Evolutionary conservation across 208 protist genomes (phyloP).

Genomic region (Porcisia hertigi): DNA sequence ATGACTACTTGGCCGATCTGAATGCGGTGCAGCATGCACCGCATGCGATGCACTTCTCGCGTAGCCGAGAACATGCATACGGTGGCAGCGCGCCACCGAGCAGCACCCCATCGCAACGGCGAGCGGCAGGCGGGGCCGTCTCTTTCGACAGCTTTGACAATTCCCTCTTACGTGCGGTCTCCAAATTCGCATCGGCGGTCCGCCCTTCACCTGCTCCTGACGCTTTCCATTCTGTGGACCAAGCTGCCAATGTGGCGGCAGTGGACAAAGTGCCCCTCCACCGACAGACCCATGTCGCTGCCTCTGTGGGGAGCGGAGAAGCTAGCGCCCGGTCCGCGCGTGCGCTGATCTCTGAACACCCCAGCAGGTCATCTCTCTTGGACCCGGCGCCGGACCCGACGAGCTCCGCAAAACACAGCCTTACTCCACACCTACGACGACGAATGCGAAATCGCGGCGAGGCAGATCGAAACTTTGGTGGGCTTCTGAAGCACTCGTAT

Average conservation of each 20-base stretch:
- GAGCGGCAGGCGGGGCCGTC: neutral
- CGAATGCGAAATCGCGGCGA: neutral
- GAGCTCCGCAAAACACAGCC: neutral
- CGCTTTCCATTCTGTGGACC: neutral
- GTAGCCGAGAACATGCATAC: neutral
- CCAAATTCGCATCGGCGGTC: neutral
- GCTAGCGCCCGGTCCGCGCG: neutral
- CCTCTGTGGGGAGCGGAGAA: neutral
- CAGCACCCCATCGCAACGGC: neutral
- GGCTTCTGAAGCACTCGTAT: constrained; percentile 1
- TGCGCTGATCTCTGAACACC: neutral
- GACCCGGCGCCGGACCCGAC: neutral
- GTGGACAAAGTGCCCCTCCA: neutral
- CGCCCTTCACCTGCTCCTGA: neutral
- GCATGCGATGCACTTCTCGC: neutral
- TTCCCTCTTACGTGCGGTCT: neutral
- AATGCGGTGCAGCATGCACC: constrained; percentile 19
- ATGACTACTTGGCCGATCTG: constrained; percentile 40
- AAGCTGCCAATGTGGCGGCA: neutral
- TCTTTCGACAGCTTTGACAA: neutral
- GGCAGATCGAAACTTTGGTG: neutral
- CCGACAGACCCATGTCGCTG: neutral
- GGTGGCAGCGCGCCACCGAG: neutral
- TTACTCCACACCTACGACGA: neutral
- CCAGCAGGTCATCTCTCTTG: neutral